Evolutionary conservation across 2,329 filamentous ascomycete genomes (phyloP).

Genomic region (Sphaerulina populicola): DNA sequence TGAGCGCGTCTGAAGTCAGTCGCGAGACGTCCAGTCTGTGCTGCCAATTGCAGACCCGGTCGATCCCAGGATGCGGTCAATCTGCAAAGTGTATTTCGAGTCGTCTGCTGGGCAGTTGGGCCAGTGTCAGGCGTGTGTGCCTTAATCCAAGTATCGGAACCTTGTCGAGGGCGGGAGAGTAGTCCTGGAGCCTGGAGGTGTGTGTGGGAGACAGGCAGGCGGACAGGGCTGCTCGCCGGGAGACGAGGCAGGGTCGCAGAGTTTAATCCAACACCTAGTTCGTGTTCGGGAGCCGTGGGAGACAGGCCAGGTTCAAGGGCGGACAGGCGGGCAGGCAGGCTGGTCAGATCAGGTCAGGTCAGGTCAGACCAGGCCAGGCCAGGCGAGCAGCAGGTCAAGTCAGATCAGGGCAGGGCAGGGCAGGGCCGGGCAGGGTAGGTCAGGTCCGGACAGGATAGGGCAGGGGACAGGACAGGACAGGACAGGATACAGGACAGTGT

Average conservation of each 20-base stretch:
- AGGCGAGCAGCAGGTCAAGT: background rate
- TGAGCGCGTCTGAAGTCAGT: slow-evolving; percentile 1
- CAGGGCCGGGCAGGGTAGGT: background rate
- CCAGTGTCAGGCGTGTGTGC: slow-evolving; percentile 6
- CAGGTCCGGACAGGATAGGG: background rate
- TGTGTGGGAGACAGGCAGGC: slow-evolving; percentile 1
- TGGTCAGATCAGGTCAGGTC: background rate
- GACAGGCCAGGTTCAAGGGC: background rate
- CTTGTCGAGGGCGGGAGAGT: background rate
- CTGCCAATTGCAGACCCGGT: slow-evolving; percentile 1
- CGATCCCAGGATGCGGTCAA: background rate
- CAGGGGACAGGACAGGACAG: background rate
- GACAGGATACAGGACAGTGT: background rate
- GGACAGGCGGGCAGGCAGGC: background rate
- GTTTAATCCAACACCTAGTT: slow-evolving; percentile 5
- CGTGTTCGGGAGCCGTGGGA: slow-evolving; percentile 1
- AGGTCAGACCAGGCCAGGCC: background rate
- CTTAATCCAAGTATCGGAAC: slow-evolving; percentile 5
- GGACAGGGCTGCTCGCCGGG: slow-evolving; percentile 5
- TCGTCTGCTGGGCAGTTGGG: slow-evolving; percentile 1
- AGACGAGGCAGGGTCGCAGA: slow-evolving; percentile 10
- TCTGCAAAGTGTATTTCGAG: slow-evolving; percentile 5
- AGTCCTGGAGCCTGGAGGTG: no score
- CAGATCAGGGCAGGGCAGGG: background rate
- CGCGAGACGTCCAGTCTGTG: background rate